Percentiles rank a stretch among this genome's conserved stretches.
These are phyloP conservation scores for Metschnikowia cubensis DNA, from an alignment of 805 yeast species.

Conservation along the genomic window DNA sequence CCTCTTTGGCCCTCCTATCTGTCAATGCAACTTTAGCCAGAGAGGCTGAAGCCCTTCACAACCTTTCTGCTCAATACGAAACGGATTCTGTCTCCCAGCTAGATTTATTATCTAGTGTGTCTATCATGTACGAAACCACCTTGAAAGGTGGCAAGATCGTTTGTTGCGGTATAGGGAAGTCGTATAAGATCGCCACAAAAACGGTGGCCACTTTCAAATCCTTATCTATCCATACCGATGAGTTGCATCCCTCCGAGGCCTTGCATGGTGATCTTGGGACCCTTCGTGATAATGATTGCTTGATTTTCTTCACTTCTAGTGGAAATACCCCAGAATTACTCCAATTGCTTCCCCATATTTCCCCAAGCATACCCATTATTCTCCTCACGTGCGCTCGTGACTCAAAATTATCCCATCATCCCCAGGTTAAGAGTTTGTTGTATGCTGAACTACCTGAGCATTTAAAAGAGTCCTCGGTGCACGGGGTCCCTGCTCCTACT, in stretches of 20 bases:
- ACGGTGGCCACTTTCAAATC: constrained; percentile 81
- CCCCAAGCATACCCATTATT: constrained; percentile 49
- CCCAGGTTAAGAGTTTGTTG: constrained; percentile 49
- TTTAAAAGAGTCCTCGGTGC: constrained; percentile 57
- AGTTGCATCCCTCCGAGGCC: constrained; percentile 82
- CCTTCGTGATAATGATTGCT: constrained; percentile 51
- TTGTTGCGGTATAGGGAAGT: constrained; percentile 81
- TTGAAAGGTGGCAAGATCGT: constrained; percentile 62
- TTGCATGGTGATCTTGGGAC: constrained; percentile 87
- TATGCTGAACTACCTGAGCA: constrained; percentile 59
- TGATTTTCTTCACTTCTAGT: constrained; percentile 70
- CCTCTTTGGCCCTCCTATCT: constrained; percentile 28
- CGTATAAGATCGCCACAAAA: constrained; percentile 73
- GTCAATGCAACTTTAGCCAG: constrained; percentile 37
- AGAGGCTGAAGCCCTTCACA: constrained; percentile 47
- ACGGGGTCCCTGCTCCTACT: constrained; percentile 87
- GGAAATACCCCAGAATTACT: constrained; percentile 80
- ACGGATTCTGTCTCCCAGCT: constrained; percentile 42
- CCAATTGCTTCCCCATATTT: constrained; percentile 54
- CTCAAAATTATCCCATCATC: constrained; percentile 51
- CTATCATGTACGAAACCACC: constrained; percentile 29
- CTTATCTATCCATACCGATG: constrained; percentile 61
- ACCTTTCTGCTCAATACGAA: constrained; percentile 44
- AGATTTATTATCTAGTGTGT: constrained; percentile 43
- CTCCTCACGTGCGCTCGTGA: constrained; percentile 59